Conservation (phyloP, 306 rosid genomes). For the Lathyrus oleraceus region DNA sequence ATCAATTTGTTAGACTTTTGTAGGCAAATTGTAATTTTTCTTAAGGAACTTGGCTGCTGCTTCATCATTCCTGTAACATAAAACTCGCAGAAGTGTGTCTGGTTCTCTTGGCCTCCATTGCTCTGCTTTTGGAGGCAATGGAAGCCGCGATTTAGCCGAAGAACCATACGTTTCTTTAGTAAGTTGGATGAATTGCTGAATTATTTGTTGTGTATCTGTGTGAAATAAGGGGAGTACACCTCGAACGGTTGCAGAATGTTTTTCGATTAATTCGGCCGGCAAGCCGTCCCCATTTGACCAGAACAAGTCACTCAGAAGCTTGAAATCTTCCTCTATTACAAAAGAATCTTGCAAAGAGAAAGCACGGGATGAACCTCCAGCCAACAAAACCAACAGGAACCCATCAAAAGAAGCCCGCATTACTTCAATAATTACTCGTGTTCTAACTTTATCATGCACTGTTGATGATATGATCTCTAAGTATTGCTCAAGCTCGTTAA, state of each 20-base stretch:
- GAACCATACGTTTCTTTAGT: slow-evolving; percentile 56
- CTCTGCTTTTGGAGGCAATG: slow-evolving; percentile 78
- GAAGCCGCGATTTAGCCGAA: slow-evolving; percentile 69
- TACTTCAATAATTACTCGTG: slow-evolving; percentile 76
- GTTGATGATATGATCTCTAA: slow-evolving; percentile 85
- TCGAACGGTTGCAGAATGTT: slow-evolving; percentile 55
- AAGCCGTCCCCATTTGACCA: slow-evolving; percentile 98
- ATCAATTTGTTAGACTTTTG: slow-evolving; percentile 55
- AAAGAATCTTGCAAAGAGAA: slow-evolving; percentile 65
- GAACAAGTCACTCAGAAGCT: slow-evolving; percentile 74
- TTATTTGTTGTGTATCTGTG: slow-evolving; percentile 52
- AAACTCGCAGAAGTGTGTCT: slow-evolving; percentile 76
- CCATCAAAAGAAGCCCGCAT: slow-evolving; percentile 93
- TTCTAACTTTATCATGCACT: slow-evolving; percentile 83
- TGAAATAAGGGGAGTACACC: slow-evolving; percentile 58
- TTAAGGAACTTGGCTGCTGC: slow-evolving; percentile 88
- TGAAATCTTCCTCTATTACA: slow-evolving; percentile 79
- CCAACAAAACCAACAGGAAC: slow-evolving; percentile 74
- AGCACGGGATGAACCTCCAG: slow-evolving; percentile 89
- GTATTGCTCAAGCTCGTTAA: slow-evolving; percentile 80
- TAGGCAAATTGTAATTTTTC: slow-evolving; percentile 84
- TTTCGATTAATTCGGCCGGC: slow-evolving; percentile 72
- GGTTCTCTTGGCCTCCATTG: slow-evolving; percentile 85
- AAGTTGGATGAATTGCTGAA: slow-evolving; percentile 61
- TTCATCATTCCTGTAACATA: slow-evolving; percentile 86